A percentile compares a stretch with the other conserved stretches of the same genome.
phyloP scores from a whole-genome alignment of 371 early-diverging fungal genomes.

The Vairimorpha necatrix region DNA sequence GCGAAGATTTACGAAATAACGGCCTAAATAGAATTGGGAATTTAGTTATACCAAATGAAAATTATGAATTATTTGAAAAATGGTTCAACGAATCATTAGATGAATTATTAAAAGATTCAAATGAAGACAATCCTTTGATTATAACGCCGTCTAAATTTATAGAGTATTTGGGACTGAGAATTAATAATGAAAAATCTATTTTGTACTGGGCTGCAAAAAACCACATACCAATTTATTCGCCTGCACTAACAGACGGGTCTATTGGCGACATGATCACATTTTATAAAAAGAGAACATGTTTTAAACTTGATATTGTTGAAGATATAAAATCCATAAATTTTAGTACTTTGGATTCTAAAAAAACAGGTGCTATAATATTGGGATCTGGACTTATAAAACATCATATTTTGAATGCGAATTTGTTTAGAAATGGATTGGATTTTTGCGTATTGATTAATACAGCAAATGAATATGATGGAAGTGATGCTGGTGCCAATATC shows the following conservation, averaged over 20 bases:
- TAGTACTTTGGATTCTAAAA: conserved; percentile 81
- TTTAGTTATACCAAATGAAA: conserved; percentile 92
- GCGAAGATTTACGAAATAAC: conserved; percentile 74
- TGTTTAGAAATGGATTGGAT: conserved; percentile 93
- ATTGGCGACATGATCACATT: conserved; percentile 93
- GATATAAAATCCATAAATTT: conserved; percentile 88
- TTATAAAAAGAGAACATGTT: conserved; percentile 72
- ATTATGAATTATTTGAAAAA: conserved; percentile 94
- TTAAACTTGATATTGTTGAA: conserved; percentile 84
- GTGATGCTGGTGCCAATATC: conserved; percentile 94
- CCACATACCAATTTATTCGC: conserved; percentile 92
- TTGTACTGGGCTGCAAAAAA: conserved; percentile 87
- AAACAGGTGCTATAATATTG: conserved; percentile 90
- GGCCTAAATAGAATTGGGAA: conserved; percentile 97
- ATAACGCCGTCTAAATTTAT: conserved; percentile 91
- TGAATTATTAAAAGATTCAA: conserved; percentile 66
- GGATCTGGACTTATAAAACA: conserved; percentile 98
- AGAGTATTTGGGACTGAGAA: conserved; percentile 82
- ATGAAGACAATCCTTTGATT: conserved; percentile 62
- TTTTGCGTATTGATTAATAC: conserved; percentile 95
- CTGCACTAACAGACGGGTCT: conserved; percentile 94
- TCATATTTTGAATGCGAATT: conserved; percentile 96
- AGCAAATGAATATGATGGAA: conserved; percentile 94
- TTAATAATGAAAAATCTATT: conserved; percentile 81
- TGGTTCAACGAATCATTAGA: conserved; percentile 90